These are phyloP conservation scores for Nothophaeocryptopus gaeumannii DNA, from an alignment of 2,329 filamentous ascomycete species.

Conservation along the genomic window DNA sequence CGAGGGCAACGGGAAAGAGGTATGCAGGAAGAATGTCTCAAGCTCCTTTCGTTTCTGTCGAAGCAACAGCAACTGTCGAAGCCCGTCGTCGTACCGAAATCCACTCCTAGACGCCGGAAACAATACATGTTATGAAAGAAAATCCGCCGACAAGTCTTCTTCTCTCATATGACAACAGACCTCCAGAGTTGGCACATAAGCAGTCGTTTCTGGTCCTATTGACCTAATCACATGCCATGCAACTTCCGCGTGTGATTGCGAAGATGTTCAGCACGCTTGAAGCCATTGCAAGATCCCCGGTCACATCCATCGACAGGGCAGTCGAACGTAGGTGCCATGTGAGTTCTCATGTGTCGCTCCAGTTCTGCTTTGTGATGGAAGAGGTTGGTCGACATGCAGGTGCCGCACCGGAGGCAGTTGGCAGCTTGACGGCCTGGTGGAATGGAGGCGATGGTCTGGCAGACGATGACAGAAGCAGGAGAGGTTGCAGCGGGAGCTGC, in stretches of 20 bases:
- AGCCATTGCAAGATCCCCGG: not conserved
- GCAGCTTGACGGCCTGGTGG: conserved; percentile 3
- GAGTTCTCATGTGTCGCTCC: conserved; percentile 24
- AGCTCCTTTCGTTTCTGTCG: no score
- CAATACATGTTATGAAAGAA: no score
- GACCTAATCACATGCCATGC: conserved; percentile 1
- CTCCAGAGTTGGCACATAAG: no score
- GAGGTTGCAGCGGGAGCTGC: not conserved
- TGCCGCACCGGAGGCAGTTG: conserved; percentile 17
- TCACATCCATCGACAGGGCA: conserved; percentile 17
- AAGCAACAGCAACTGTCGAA: no score
- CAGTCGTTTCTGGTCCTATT: no score
- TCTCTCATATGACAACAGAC: no score
- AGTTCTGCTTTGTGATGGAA: conserved; percentile 26
- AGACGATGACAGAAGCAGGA: not conserved
- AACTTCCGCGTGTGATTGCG: conserved; percentile 10
- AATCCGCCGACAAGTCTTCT: no score
- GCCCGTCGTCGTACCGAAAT: no score
- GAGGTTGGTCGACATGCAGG: conserved; percentile 18
- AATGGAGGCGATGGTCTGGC: conserved; percentile 5
- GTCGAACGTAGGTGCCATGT: conserved; percentile 7
- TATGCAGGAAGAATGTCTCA: no score
- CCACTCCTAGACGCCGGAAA: no score
- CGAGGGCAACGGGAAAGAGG: no score
- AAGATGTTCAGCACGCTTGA: conserved; percentile 17